phyloP scores from a whole-genome alignment of 345 rosid species.

The Arabis alpina region DNA sequence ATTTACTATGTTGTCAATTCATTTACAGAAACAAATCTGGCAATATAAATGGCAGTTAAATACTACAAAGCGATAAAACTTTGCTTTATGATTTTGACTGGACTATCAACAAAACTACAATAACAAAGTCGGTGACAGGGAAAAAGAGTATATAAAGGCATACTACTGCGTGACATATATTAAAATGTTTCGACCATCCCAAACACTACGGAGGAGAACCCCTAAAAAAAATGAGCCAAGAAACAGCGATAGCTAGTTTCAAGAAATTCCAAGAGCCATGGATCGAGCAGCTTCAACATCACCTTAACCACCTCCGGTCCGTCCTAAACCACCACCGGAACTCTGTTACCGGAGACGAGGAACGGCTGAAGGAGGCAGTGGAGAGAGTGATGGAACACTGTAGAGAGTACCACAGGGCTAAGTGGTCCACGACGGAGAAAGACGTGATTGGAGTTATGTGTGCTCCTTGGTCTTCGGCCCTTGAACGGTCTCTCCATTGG shows the following conservation, averaged over 20 bases:
- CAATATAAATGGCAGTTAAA: too few species aligned
- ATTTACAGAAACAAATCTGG: too few species aligned
- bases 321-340: slow-evolving; percentile 49
- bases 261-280: slow-evolving; percentile 60
- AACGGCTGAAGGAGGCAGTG: slow-evolving; percentile 48
- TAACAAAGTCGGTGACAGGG: slow-evolving; percentile 24
- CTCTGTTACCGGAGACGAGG: slow-evolving; percentile 28
- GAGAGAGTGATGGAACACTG: slow-evolving; percentile 56
- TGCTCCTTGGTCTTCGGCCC: slow-evolving; percentile 77
- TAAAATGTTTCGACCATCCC: slow-evolving; percentile 5
- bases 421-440: slow-evolving; percentile 51
- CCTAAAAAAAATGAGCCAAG: slow-evolving; percentile 33
- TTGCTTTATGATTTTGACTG: too few species aligned
- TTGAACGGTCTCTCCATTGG: slow-evolving; percentile 91
- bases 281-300: slow-evolving; percentile 61
- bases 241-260: slow-evolving; percentile 46
- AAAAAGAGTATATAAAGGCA: slow-evolving; percentile 16
- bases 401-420: slow-evolving; percentile 58
- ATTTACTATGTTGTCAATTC: too few species aligned
- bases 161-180: background rate
- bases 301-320: slow-evolving; percentile 55
- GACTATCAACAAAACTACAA: background rate
- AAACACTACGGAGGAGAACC: slow-evolving; percentile 16
- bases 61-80: too few species aligned
- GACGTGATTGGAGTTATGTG: slow-evolving; percentile 62